A percentile compares a stretch with the other conserved stretches of the same genome.
Evolutionary conservation across 768 basidiomycete species (phyloP).

Genomic region (Mycena floridula): DNA sequence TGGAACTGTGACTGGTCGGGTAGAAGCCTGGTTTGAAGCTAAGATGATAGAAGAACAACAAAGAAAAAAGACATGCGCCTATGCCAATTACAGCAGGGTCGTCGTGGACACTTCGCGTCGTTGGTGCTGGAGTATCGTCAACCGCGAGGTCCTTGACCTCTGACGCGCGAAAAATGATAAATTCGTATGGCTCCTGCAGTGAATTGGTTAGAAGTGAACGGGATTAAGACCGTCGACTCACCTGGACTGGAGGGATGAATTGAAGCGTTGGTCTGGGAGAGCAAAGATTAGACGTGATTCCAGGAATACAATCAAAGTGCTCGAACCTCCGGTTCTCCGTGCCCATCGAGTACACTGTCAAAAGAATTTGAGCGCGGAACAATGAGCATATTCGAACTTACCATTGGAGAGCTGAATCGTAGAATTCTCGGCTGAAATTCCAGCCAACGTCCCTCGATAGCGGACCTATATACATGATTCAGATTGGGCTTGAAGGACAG

Average conservation of each 20-base stretch:
- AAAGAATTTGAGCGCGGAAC: constrained; percentile 3
- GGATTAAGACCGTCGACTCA: constrained; percentile 3
- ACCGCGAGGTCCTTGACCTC: constrained; percentile 89
- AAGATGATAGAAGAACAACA: constrained; percentile 7
- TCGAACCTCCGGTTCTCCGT: constrained; percentile 78
- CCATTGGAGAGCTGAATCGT: constrained; percentile 89
- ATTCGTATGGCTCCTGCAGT: constrained; percentile 82
- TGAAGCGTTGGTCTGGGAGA: neutral
- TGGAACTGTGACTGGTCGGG: too few species aligned
- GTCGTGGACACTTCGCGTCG: constrained; percentile 63
- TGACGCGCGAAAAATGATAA: constrained; percentile 87
- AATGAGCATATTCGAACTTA: constrained; percentile 20
- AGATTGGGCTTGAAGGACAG: too few species aligned
- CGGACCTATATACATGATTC: too few species aligned
- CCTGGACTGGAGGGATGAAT: neutral
- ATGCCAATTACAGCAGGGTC: constrained; percentile 84
- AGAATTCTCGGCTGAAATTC: constrained; percentile 79
- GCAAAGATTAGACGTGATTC: neutral
- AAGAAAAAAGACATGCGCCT: constrained; percentile 25
- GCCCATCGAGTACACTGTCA: constrained; percentile 78
- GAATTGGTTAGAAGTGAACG: constrained; percentile 67
- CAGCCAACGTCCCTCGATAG: constrained; percentile 81
- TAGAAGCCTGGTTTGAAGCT: too few species aligned
- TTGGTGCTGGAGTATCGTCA: constrained; percentile 55
- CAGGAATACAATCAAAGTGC: neutral